phyloP scores from a whole-genome alignment of 768 basidiomycete genomes.

The Tulasnella calospora region DNA sequence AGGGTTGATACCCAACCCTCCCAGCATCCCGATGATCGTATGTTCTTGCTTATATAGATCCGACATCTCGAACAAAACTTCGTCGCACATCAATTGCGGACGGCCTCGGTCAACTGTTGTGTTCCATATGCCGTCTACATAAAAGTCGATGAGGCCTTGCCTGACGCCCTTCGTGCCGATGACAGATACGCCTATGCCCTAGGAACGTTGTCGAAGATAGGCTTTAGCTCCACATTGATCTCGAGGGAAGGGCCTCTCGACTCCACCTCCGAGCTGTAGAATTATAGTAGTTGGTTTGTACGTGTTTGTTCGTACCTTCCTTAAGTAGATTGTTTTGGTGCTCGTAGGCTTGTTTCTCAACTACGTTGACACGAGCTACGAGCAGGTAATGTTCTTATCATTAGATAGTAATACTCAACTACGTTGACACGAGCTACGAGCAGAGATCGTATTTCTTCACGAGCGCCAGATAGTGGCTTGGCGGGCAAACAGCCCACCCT shows the following conservation, averaged over 20 bases:
- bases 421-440: too few relatives aligned
- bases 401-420: too few relatives aligned
- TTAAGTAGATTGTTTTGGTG: too few relatives aligned
- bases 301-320: too few relatives aligned
- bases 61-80: background rate
- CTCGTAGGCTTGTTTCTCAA: too few relatives aligned
- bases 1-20: background rate
- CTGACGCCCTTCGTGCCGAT: background rate
- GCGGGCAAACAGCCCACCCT: background rate
- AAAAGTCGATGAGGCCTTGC: background rate
- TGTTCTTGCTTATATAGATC: background rate
- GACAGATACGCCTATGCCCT: conserved; percentile 6
- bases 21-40: background rate
- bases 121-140: background rate
- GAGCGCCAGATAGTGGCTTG: background rate
- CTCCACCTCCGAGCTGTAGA: background rate
- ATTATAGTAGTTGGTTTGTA: too few relatives aligned
- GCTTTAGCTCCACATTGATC: too few relatives aligned
- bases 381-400: too few relatives aligned
- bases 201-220: background rate
- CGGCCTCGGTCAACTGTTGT: background rate
- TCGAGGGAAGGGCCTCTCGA: too few relatives aligned
- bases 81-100: background rate
- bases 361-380: too few relatives aligned
- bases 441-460: too few relatives aligned